phyloP scores from a whole-genome alignment of 352 stramenopile genomes.

The Hyaloperonospora arabidopsidis region DNA sequence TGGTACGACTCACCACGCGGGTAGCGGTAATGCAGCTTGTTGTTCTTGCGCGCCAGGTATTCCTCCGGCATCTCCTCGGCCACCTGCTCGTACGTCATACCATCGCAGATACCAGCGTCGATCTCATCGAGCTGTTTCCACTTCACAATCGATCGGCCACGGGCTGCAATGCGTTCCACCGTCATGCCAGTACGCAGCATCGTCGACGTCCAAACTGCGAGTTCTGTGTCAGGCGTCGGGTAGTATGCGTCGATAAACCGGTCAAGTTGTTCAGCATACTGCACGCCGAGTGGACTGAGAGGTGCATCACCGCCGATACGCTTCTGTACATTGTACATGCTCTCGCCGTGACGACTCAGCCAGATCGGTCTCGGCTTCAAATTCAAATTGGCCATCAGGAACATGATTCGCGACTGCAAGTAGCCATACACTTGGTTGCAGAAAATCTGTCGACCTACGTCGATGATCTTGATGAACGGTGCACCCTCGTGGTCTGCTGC shows the following conservation, averaged over 20 bases:
- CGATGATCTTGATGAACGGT: conserved; percentile 78
- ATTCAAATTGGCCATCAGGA: conserved; percentile 95
- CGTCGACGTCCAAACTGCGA: conserved; percentile 94
- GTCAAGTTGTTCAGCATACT: conserved; percentile 92
- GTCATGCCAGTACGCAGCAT: conserved; percentile 95
- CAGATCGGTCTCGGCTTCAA: conserved; percentile 92
- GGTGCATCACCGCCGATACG: conserved; percentile 94
- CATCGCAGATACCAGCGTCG: conserved; percentile 93
- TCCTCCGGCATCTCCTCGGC: conserved; percentile 91
- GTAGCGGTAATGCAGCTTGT: conserved; percentile 83
- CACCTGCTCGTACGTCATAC: conserved; percentile 97
- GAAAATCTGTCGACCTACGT: conserved; percentile 75
- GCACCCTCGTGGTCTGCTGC: conserved; percentile 43
- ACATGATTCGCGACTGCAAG: conserved; percentile 86
- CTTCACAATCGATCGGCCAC: conserved; percentile 60
- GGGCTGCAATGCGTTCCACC: conserved; percentile 75
- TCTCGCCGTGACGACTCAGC: conserved; percentile 95
- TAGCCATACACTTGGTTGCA: conserved; percentile 83
- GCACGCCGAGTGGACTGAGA: conserved; percentile 85
- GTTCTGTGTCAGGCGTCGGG: conserved; percentile 58
- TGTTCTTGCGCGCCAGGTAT: conserved; percentile 88
- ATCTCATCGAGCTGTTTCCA: conserved; percentile 94
- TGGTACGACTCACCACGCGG: conserved; percentile 95
- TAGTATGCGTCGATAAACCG: conserved; percentile 89
- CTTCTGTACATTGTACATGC: conserved; percentile 95